A percentile compares a stretch with the other conserved stretches of the same genome.
Conservation (phyloP, 2,329 filamentous ascomycete species). For the Penicillium crustosum region DNA sequence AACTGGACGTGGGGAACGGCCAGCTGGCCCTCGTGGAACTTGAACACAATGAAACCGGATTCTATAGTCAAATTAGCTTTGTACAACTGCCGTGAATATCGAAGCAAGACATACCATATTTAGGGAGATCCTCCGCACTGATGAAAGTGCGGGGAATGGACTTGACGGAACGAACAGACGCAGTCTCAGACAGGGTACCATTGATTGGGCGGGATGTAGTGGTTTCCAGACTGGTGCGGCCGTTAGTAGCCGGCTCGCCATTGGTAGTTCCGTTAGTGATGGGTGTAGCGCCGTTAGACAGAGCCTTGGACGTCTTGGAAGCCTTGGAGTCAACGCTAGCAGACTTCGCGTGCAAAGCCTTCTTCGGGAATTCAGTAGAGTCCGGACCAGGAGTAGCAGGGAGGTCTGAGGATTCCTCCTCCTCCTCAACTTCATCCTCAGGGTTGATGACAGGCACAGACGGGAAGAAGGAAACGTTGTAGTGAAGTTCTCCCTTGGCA, state of each 20-base stretch:
- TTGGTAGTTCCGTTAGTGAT: conserved; percentile 36
- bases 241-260: conserved; percentile 39
- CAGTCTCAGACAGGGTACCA: conserved; percentile 49
- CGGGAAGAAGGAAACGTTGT: conserved; percentile 86
- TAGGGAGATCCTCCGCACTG: conserved; percentile 73
- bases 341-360: conserved; percentile 29
- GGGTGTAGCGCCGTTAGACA: conserved; percentile 18
- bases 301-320: conserved; percentile 20
- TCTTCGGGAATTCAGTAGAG: conserved; percentile 24
- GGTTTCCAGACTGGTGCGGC: conserved; percentile 35
- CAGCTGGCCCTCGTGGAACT: conserved; percentile 85
- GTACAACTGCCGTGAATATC: background rate
- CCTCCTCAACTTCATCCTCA: conserved; percentile 61
- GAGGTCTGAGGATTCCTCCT: conserved; percentile 46
- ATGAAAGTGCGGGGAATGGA: conserved; percentile 75
- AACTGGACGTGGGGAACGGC: conserved; percentile 72
- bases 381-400: conserved; percentile 14
- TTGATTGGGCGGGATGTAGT: conserved; percentile 37
- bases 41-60: conserved; percentile 91
- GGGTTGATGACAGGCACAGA: conserved; percentile 84
- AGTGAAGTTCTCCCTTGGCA: conserved; percentile 77
- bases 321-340: conserved; percentile 33
- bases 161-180: conserved; percentile 47
- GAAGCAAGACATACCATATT: conserved; percentile 60
- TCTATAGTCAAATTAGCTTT: conserved; percentile 55